These are phyloP conservation scores for Pontederia crassipes DNA, from an alignment of 176 grass and related monocot species.

Conservation along the genomic window DNA sequence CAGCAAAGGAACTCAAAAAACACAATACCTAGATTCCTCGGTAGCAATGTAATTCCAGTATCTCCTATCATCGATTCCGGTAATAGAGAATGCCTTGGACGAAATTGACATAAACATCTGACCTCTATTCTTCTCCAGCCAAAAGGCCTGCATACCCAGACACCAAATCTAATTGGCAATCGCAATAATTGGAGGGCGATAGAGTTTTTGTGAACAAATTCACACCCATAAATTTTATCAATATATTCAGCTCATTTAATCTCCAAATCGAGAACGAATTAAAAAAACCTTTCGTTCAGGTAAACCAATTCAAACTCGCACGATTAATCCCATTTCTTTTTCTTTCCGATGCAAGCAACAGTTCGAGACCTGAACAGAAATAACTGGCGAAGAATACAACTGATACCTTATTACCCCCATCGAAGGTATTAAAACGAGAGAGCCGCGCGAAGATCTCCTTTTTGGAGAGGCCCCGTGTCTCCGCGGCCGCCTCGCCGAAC, in stretches of 20 bases:
- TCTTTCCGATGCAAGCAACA: neutral
- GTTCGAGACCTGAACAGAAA: neutral
- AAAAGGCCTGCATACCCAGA: constrained; percentile 61
- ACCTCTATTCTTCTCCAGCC: constrained; percentile 69
- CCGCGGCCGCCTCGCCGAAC: neutral
- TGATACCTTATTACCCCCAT: constrained; percentile 58
- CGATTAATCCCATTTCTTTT: neutral
- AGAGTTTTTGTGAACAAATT: no score
- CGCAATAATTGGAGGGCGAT: neutral
- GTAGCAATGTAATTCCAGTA: constrained; percentile 93
- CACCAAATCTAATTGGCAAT: constrained; percentile 6
- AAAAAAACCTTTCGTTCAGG: no score
- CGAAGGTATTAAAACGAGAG: constrained; percentile 27
- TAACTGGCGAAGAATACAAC: neutral
- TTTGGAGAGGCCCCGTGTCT: neutral
- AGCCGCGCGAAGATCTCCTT: constrained; percentile 25
- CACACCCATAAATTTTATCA: neutral
- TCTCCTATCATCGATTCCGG: constrained; percentile 88
- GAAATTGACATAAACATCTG: constrained; percentile 72
- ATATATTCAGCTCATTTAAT: neutral
- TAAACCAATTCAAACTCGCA: no score
- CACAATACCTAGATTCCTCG: constrained; percentile 68
- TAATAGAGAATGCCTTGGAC: constrained; percentile 79
- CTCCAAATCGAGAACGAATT: no score
- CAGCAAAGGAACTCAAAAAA: neutral